Evolutionary conservation across 2,329 filamentous ascomycete species (phyloP), one percentile per base, ranked within the genome.

Genomic region (Catunica adiposa): DNA sequence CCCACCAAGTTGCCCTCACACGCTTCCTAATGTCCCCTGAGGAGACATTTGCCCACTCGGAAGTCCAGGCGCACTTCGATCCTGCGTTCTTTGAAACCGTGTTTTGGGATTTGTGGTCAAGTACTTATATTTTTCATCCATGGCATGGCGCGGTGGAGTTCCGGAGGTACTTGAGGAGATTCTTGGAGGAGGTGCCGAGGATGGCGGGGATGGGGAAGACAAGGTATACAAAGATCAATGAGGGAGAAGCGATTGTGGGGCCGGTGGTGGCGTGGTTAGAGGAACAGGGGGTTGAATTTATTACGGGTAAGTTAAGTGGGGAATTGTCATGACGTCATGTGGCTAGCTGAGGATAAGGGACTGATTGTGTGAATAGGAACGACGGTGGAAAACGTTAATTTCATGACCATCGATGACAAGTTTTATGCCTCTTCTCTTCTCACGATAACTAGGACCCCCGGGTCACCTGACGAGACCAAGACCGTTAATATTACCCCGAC

Each of bases 71-170:
- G 7, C 56, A 52, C 29, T 61, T 61, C 44, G 55, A 58, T 23
- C 51, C 53, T 14, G 62, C 62, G 20, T 68, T 69, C 55, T 69
- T 68, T 58, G 48, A 63, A 53, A 66, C 64, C 26, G 66, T 67
- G 52, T 69, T 69, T 54, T 68, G 67, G 67, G 64, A 64, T 52
- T 64, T 66, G 61, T 67, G 65, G 64, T 64, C 62, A 29, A 68
- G 64, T 38, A 68, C 66, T 59, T 64, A 62, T 59, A 63, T 66
- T 44, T 68, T 68, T 59, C 62, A 69, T 56, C 63, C 65, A 42
- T 68, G 66, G 65, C 66, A 69, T 58, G 64, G 63, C 26, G 66
- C 66, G 2, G 62, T 67, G 4, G 66, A 68, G 60, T 66, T 69
- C 58, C 62, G 64, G 59, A 63, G 65, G 20, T 68, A 67, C 54